These are phyloP conservation scores for Begonia masoniana DNA, from an alignment of 306 rosid genomes.

Conservation along the genomic window DNA sequence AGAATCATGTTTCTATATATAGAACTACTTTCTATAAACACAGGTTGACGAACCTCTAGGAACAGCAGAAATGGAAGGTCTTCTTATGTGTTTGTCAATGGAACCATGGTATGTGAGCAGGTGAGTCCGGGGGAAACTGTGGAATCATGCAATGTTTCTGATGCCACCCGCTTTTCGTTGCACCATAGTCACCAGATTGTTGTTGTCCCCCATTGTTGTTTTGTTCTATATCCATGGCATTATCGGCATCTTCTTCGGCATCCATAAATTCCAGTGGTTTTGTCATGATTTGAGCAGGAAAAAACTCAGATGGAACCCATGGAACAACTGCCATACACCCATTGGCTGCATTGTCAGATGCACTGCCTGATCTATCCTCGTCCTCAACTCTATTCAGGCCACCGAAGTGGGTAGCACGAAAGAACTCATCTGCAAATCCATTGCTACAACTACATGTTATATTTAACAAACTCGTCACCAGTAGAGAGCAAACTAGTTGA, in stretches of 20 bases:
- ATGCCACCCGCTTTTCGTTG: conserved; percentile 23
- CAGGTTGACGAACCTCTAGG: too few relatives aligned
- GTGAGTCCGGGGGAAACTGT: conserved; percentile 48
- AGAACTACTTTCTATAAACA: too few relatives aligned
- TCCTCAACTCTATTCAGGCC: conserved; percentile 7
- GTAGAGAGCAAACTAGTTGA: too few relatives aligned
- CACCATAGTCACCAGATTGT: conserved; percentile 7
- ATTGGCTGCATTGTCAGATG: not conserved
- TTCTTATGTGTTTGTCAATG: conserved; percentile 12
- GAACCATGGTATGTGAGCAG: conserved; percentile 68
- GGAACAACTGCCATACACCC: conserved; percentile 51
- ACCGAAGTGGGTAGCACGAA: conserved; percentile 13
- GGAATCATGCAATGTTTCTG: conserved; percentile 69
- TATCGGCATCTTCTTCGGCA: conserved; percentile 29
- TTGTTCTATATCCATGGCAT: conserved; percentile 48
- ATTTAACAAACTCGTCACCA: not conserved
- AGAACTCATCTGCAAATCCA: conserved; percentile 25
- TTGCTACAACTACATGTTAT: not conserved
- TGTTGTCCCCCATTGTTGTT: not conserved
- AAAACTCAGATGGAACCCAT: conserved; percentile 33
- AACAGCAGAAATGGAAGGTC: too few relatives aligned
- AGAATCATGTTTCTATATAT: too few relatives aligned
- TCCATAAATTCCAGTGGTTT: conserved; percentile 29
- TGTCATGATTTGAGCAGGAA: not conserved
- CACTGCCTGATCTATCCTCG: conserved; percentile 2